Conservation (phyloP, 2,329 filamentous ascomycete genomes). For the Aspergillus phoenicis region DNA sequence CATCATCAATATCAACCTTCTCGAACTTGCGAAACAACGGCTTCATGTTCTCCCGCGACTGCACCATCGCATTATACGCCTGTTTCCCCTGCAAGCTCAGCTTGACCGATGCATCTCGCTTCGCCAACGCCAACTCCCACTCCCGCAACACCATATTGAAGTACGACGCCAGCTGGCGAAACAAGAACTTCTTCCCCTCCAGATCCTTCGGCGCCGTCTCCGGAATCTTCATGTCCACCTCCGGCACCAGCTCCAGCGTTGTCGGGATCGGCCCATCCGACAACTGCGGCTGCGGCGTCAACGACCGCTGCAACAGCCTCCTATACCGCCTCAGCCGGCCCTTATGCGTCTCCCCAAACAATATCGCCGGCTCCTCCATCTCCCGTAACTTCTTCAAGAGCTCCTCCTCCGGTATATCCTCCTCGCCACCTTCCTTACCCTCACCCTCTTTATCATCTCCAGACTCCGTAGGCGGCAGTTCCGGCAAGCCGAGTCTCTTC, state of each 20-base stretch:
- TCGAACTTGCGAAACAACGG: slow-evolving; percentile 91
- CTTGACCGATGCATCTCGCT: slow-evolving; percentile 59
- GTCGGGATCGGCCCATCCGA: slow-evolving; percentile 84
- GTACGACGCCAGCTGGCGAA: slow-evolving; percentile 87
- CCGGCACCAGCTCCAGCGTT: slow-evolving; percentile 74
- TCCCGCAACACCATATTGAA: slow-evolving; percentile 94
- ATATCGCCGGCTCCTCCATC: slow-evolving; percentile 69
- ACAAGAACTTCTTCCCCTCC: slow-evolving; percentile 70
- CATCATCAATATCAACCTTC: slow-evolving; percentile 74
- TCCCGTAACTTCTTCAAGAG: slow-evolving; percentile 68
- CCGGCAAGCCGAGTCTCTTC: slow-evolving; percentile 78
- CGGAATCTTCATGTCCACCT: slow-evolving; percentile 85
- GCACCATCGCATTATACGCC: slow-evolving; percentile 81
- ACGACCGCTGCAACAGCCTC: slow-evolving; percentile 55
- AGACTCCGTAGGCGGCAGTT: slow-evolving; percentile 54
- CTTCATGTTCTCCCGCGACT: slow-evolving; percentile 82
- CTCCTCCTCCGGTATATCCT: slow-evolving; percentile 69
- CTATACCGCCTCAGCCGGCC: slow-evolving; percentile 71
- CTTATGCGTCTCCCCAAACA: slow-evolving; percentile 82
- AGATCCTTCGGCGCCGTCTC: slow-evolving; percentile 64
- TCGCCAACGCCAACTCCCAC: slow-evolving; percentile 76
- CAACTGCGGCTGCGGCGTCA: slow-evolving; percentile 47
- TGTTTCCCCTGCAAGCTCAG: slow-evolving; percentile 77
- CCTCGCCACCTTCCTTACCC: slow-evolving; percentile 40
- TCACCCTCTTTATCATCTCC: slow-evolving; percentile 30